Percentiles rank a stretch among this genome's conserved stretches.
phyloP scores from a whole-genome alignment of 2,329 filamentous ascomycete species.

The Phyllosticta capitalensis region DNA sequence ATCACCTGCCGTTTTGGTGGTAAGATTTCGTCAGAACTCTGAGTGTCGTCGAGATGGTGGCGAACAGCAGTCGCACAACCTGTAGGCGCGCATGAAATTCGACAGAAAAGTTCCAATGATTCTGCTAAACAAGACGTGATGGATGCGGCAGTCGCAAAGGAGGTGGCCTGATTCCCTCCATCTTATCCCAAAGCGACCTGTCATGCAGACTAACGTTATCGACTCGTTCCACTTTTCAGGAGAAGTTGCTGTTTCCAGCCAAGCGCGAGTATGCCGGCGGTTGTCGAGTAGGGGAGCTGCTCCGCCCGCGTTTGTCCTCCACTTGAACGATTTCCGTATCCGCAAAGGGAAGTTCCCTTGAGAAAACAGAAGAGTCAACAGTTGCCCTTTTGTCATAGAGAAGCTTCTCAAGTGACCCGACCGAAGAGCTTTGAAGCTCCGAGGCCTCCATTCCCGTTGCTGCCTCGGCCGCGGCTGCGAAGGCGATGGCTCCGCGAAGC shows the following conservation, averaged over 20 bases:
- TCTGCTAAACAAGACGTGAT: too few relatives aligned
- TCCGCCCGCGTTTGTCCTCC: not conserved
- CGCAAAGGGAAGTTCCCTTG: not conserved
- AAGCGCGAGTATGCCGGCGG: not conserved
- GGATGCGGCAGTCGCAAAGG: too few relatives aligned
- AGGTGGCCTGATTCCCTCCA: not conserved
- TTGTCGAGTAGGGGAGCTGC: not conserved
- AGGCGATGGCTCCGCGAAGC: conserved; percentile 22
- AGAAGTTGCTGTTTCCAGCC: not conserved
- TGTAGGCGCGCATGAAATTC: too few relatives aligned
- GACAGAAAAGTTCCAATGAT: too few relatives aligned
- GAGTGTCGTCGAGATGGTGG: too few relatives aligned
- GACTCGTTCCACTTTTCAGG: not conserved
- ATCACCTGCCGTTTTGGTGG: too few relatives aligned
- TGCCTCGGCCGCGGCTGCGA: conserved; percentile 18
- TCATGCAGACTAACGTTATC: not conserved
- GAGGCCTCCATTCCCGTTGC: conserved; percentile 16
- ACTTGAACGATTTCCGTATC: not conserved
- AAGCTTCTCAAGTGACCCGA: not conserved
- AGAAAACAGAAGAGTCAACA: not conserved
- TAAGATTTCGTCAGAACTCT: too few relatives aligned
- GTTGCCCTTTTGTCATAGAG: not conserved
- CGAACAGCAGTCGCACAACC: too few relatives aligned
- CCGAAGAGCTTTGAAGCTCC: conserved; percentile 16
- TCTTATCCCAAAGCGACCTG: not conserved